Conservation (phyloP, 192 early-diverging fungal genomes). For the Coemansia sp. region DNA sequence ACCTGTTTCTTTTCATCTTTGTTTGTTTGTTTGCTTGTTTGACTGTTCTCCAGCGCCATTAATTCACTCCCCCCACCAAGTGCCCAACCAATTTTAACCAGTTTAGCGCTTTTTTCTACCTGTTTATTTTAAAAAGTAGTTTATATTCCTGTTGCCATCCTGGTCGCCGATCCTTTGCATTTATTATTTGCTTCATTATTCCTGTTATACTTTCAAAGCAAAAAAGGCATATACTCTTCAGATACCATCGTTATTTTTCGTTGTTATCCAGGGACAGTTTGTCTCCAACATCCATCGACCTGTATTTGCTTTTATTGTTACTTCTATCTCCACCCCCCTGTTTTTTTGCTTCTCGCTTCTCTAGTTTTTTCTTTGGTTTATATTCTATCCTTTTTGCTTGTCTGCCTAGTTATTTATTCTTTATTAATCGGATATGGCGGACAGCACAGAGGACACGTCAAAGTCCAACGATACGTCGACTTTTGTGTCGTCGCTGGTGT, state of each 20-base stretch:
- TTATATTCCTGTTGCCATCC: neutral
- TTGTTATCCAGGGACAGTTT: neutral
- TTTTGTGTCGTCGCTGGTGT: constrained; percentile 68
- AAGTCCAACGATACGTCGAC: constrained; percentile 46
- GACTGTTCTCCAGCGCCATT: neutral
- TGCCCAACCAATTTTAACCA: neutral
- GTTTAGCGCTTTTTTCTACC: constrained; percentile 1
- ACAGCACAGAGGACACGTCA: constrained; percentile 37
- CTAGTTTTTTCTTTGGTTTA: neutral
- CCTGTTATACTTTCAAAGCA: neutral
- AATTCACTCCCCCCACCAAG: too few species aligned
- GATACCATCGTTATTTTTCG: neutral
- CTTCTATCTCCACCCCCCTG: constrained; percentile 1
- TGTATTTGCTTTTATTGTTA: neutral
- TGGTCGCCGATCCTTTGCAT: constrained; percentile 15
- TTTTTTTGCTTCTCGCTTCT: neutral
- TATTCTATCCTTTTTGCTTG: neutral
- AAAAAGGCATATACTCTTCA: constrained; percentile 3
- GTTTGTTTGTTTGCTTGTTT: neutral
- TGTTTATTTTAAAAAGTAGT: constrained; percentile 2
- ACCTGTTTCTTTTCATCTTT: neutral
- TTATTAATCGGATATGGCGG: constrained; percentile 10
- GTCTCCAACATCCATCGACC: neutral
- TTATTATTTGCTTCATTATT: constrained; percentile 1
- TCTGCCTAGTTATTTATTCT: neutral